phyloP scores from a whole-genome alignment of 2,329 filamentous ascomycete genomes.

The Fusarium chuoi region DNA sequence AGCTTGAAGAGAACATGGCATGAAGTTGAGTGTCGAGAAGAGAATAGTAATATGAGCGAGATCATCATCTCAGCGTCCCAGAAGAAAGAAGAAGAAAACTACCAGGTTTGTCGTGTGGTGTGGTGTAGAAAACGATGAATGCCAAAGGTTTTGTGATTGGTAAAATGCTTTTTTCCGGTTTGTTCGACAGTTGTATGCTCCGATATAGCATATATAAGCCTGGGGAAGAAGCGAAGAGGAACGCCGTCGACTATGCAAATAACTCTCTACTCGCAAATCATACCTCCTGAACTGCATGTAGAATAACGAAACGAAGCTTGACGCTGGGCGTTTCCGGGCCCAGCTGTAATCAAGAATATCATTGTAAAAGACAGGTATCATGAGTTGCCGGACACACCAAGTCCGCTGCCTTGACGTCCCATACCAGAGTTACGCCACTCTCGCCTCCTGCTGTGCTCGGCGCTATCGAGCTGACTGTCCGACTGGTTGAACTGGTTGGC shows the following conservation, averaged over 20 bases:
- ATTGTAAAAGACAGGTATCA: slow-evolving; percentile 42
- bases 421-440: slow-evolving; percentile 69
- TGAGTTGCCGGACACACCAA: slow-evolving; percentile 60
- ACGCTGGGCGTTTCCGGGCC: slow-evolving; percentile 21
- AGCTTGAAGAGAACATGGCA: slow-evolving; percentile 16
- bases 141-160: slow-evolving; percentile 18
- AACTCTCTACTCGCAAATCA: slow-evolving; percentile 49
- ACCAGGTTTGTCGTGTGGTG: slow-evolving; percentile 39
- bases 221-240: slow-evolving; percentile 42
- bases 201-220: slow-evolving; percentile 19
- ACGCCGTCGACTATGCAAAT: slow-evolving; percentile 54
- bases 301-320: slow-evolving; percentile 34
- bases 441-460: slow-evolving; percentile 57
- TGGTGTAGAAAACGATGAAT: slow-evolving; percentile 30
- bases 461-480: slow-evolving; percentile 53
- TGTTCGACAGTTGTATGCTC: slow-evolving; percentile 15
- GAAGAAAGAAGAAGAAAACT: slow-evolving; percentile 26
- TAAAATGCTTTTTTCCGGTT: slow-evolving; percentile 32
- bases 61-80: neutral
- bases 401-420: slow-evolving; percentile 61
- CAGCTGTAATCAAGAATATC: slow-evolving; percentile 32
- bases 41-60: slow-evolving; percentile 19
- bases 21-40: slow-evolving; percentile 14
- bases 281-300: slow-evolving; percentile 41
- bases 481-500: slow-evolving; percentile 57